These are phyloP conservation scores for Phytophthora citricola DNA, from an alignment of 352 stramenopile species.

Conservation along the genomic window DNA sequence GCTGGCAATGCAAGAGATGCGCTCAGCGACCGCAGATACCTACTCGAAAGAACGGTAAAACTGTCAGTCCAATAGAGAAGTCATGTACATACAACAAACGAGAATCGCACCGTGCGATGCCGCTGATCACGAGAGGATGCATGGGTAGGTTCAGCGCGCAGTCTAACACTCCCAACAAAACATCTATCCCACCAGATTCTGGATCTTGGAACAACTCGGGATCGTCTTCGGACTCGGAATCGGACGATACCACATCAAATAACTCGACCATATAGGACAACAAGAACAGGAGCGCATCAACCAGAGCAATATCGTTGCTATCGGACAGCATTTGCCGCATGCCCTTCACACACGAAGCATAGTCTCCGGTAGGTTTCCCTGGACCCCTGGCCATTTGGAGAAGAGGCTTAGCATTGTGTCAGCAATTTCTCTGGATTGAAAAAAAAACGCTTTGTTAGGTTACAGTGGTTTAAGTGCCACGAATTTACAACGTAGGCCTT, in stretches of 20 bases:
- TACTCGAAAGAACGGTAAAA: constrained; percentile 20
- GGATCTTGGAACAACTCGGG: constrained; percentile 23
- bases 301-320: constrained; percentile 56
- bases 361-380: constrained; percentile 42
- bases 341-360: constrained; percentile 65
- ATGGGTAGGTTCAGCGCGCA: constrained; percentile 51
- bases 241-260: constrained; percentile 84
- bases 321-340: constrained; percentile 60
- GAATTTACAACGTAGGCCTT: constrained; percentile 1
- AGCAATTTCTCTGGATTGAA: constrained; percentile 66
- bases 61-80: too few species aligned
- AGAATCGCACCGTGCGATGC: constrained; percentile 52
- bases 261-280: constrained; percentile 82
- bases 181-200: constrained; percentile 51
- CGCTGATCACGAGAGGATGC: constrained; percentile 67
- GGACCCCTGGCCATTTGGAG: constrained; percentile 73
- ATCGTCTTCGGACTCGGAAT: constrained; percentile 66
- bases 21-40: constrained; percentile 70
- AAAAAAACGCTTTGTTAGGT: constrained; percentile 14
- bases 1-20: constrained; percentile 60
- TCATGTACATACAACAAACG: too few species aligned
- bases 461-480: not conserved
- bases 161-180: constrained; percentile 63
- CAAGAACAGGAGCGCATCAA: constrained; percentile 78
- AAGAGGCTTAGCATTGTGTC: constrained; percentile 87